Percentiles rank a stretch among this genome's conserved stretches.
These are phyloP conservation scores for Gentiana macrophylla DNA, from an alignment of 257 asterid genomes.

Conservation along the genomic window DNA sequence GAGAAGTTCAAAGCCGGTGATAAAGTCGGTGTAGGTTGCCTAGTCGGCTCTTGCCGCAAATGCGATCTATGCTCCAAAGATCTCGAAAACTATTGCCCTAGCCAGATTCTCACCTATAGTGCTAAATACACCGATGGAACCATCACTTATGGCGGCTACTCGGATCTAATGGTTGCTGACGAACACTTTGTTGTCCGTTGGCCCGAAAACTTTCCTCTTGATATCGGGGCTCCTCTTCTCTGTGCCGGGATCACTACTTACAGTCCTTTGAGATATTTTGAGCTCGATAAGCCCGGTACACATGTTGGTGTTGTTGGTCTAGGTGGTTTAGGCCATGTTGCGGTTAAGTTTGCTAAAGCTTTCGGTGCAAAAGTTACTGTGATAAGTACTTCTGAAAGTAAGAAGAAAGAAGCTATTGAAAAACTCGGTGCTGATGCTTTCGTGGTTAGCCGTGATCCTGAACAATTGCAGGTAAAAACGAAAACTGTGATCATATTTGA, in stretches of 20 bases:
- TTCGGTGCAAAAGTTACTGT: slow-evolving; percentile 34
- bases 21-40: slow-evolving; percentile 38
- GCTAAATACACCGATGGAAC: slow-evolving; percentile 16
- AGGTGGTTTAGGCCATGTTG: slow-evolving; percentile 40
- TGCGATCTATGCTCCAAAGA: slow-evolving; percentile 19
- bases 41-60: slow-evolving; percentile 25
- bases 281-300: slow-evolving; percentile 34
- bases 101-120: slow-evolving; percentile 4
- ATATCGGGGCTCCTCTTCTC: slow-evolving; percentile 31
- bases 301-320: slow-evolving; percentile 38
- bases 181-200: slow-evolving; percentile 29
- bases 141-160: slow-evolving; percentile 30
- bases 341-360: slow-evolving; percentile 38
- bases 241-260: slow-evolving; percentile 41
- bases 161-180: slow-evolving; percentile 20
- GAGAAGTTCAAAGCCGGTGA: slow-evolving; percentile 32
- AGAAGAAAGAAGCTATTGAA: slow-evolving; percentile 31
- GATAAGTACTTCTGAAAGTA: slow-evolving; percentile 26
- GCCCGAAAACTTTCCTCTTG: slow-evolving; percentile 34
- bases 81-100: slow-evolving; percentile 26
- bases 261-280: slow-evolving; percentile 24
- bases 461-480: slow-evolving; percentile 24
- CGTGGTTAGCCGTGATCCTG: slow-evolving; percentile 30
- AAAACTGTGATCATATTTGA: not conserved
- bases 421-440: slow-evolving; percentile 36